Evolutionary conservation across 2,329 filamentous ascomycete genomes (phyloP).

Genomic region (Xylaria sp.): DNA sequence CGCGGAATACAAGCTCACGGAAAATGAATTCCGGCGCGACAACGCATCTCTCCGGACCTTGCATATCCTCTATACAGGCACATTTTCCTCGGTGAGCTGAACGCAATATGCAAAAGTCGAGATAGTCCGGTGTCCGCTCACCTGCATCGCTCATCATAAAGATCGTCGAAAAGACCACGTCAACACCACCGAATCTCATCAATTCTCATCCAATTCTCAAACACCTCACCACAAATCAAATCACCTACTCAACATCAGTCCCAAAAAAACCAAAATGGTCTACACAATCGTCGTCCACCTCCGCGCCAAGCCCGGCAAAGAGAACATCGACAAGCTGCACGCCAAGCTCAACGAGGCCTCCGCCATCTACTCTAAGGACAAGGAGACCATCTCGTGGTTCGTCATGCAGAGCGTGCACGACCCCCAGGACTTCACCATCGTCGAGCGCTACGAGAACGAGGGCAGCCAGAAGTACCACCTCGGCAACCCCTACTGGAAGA

Average conservation of each 20-base stretch:
- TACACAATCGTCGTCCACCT: constrained; percentile 67
- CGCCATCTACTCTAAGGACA: constrained; percentile 64
- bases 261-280: constrained; percentile 39
- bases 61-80: too few species aligned
- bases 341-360: constrained; percentile 72
- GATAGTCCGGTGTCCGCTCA: not conserved
- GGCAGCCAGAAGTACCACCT: constrained; percentile 58
- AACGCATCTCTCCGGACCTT: too few species aligned
- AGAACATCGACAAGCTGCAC: constrained; percentile 60
- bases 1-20: not conserved
- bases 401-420: constrained; percentile 72
- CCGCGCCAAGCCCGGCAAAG: constrained; percentile 61
- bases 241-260: not conserved
- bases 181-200: too few species aligned
- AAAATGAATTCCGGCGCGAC: not conserved
- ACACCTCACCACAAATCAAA: not conserved
- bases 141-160: not conserved
- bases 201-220: not conserved
- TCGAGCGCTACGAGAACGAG: constrained; percentile 67
- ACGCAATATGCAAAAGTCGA: too few species aligned
- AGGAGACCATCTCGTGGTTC: constrained; percentile 66
- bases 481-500: constrained; percentile 69
- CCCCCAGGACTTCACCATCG: constrained; percentile 65
- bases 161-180: not conserved
- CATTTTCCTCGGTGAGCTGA: too few species aligned